Percentiles rank a stretch among this genome's conserved stretches.
Evolutionary conservation across 2,329 filamentous ascomycete species (phyloP).

Genomic region (Aspergillus sp.): DNA sequence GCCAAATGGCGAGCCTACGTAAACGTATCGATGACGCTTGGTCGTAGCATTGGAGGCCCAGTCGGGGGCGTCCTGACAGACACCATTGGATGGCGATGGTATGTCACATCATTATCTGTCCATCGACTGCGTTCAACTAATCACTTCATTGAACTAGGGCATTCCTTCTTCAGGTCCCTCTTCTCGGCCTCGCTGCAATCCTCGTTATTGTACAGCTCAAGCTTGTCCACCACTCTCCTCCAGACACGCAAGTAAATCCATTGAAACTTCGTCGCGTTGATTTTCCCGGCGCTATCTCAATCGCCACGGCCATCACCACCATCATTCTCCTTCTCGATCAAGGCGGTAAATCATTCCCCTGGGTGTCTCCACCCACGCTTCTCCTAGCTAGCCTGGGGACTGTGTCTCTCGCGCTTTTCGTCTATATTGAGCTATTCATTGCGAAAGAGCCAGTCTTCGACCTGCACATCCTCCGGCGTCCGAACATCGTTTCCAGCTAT

Average conservation of each 20-base stretch:
- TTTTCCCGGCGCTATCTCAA: constrained; percentile 54
- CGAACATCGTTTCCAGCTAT: constrained; percentile 30
- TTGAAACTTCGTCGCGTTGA: constrained; percentile 52
- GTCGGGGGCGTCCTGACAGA: constrained; percentile 62
- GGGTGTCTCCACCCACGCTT: constrained; percentile 23
- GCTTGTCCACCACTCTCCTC: constrained; percentile 4
- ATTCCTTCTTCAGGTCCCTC: constrained; percentile 28
- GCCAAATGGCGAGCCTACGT: constrained; percentile 51
- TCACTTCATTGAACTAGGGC: constrained; percentile 12
- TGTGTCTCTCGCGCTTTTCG: constrained; percentile 21
- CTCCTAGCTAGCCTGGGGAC: constrained; percentile 13
- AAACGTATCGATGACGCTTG: constrained; percentile 51
- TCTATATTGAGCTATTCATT: constrained; percentile 29
- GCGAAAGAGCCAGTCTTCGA: constrained; percentile 36
- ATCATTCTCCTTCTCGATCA: constrained; percentile 50
- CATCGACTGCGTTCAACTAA: not conserved
- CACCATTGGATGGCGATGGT: constrained; percentile 65
- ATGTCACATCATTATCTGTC: not conserved
- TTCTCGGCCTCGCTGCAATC: constrained; percentile 26
- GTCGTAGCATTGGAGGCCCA: constrained; percentile 51
- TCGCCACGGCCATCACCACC: constrained; percentile 43
- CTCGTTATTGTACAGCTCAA: constrained; percentile 47
- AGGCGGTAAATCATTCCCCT: constrained; percentile 42
- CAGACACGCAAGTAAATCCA: constrained; percentile 18
- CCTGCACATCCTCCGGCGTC: constrained; percentile 29